phyloP scores from a whole-genome alignment of 352 stramenopile species.

The Phytophthora cactorum region DNA sequence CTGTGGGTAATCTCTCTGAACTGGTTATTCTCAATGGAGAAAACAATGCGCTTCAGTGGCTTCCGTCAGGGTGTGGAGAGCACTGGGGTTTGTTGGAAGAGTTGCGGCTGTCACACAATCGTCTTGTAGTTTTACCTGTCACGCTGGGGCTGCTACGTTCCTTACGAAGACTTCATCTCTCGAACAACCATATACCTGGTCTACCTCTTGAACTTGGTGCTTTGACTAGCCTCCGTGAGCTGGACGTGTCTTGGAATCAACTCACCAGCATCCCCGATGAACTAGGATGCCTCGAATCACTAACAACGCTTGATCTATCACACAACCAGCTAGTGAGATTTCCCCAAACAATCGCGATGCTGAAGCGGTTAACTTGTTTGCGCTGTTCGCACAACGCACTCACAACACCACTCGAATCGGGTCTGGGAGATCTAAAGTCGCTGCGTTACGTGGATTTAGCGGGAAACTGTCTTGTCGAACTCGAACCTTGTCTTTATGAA shows the following conservation, averaged over 20 bases:
- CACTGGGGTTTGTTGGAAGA: slow-evolving; percentile 37
- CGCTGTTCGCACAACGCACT: slow-evolving; percentile 64
- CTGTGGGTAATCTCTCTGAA: slow-evolving; percentile 33
- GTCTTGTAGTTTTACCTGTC: slow-evolving; percentile 42
- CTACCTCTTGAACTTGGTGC: slow-evolving; percentile 64
- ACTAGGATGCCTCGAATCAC: slow-evolving; percentile 54
- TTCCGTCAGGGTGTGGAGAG: slow-evolving; percentile 40
- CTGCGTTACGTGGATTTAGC: slow-evolving; percentile 71
- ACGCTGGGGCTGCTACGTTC: slow-evolving; percentile 49
- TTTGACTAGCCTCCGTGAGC: slow-evolving; percentile 49
- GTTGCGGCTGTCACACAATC: slow-evolving; percentile 55
- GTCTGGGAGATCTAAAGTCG: slow-evolving; percentile 29
- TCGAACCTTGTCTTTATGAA: slow-evolving; percentile 60
- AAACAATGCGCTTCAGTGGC: slow-evolving; percentile 44
- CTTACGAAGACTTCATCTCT: slow-evolving; percentile 43
- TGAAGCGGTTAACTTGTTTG: slow-evolving; percentile 47
- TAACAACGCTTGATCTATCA: slow-evolving; percentile 51
- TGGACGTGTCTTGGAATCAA: slow-evolving; percentile 73
- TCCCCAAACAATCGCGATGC: slow-evolving; percentile 55
- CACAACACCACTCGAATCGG: slow-evolving; percentile 39
- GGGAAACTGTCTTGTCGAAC: slow-evolving; percentile 49
- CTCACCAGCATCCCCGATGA: slow-evolving; percentile 60
- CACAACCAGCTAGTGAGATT: slow-evolving; percentile 61
- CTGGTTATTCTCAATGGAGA: slow-evolving; percentile 47
- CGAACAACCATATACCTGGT: slow-evolving; percentile 45